A percentile compares a stretch with the other conserved stretches of the same genome.
Evolutionary conservation across 441 rosid genomes (phyloP).

Genomic region (Erodium trifolium): DNA sequence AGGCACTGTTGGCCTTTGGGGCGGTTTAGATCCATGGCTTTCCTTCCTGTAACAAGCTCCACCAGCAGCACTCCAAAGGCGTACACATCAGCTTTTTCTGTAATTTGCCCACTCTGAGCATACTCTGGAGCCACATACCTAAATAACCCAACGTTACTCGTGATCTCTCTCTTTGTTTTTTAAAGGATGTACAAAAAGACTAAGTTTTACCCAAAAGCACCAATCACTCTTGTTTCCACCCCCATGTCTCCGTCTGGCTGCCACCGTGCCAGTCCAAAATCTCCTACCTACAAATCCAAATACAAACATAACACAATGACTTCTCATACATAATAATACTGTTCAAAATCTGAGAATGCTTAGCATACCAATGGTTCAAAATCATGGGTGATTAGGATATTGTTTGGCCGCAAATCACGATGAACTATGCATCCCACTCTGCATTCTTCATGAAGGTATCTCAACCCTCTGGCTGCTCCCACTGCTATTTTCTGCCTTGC

Average conservation of each 20-base stretch:
- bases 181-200: not conserved
- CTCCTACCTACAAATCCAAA: conserved; percentile 60
- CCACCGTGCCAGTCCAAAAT: conserved; percentile 98
- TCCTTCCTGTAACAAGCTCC: conserved; percentile 92
- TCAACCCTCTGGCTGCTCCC: conserved; percentile 44
- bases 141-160: conserved; percentile 11
- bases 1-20: conserved; percentile 98
- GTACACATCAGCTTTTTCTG: conserved; percentile 95
- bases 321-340: too few relatives aligned
- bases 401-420: conserved; percentile 98
- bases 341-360: too few relatives aligned
- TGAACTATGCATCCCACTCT: conserved; percentile 99
- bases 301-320: too few relatives aligned
- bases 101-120: conserved; percentile 26
- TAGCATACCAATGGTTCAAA: conserved; percentile 78
- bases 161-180: not conserved
- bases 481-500: conserved; percentile 69
- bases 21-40: conserved; percentile 87
- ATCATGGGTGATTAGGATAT: conserved; percentile 95
- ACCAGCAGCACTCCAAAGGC: conserved; percentile 89
- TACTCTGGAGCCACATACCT: conserved; percentile 99
- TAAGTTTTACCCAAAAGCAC: conserved; percentile 76
- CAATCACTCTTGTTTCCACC: conserved; percentile 93
- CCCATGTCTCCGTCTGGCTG: conserved; percentile 96
- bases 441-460: conserved; percentile 99